Base-by-base conservation (phyloP, 805 yeast genomes). In the Wickerhamiella kurtzmanii region DNA sequence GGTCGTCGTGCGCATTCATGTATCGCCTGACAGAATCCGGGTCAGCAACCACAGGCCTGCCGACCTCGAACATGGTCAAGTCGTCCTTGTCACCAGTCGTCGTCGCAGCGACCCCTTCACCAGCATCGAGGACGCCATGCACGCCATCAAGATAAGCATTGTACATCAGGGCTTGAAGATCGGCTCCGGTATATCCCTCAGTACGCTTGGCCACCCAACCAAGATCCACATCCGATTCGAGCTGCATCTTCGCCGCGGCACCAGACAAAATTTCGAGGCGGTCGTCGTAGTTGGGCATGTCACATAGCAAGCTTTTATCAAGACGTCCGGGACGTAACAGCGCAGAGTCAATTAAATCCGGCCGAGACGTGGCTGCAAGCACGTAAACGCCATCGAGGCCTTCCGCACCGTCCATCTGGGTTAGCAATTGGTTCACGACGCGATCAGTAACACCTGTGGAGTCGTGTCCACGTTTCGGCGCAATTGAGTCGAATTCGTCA, bases 351-450 rank as follows among this genome's bases (percentile, higher is more conserved):
- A 92, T 88, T 55, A 92, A 71, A 59, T 92, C 98, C 0, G 98
- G 98, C 56, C 98, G 73, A 56, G 92, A 80, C 0, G 97, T 92
- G 1, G 97, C 98, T 0, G 97, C 97, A 21, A 92, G 69, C 0
- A 92, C 95, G 60, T 92, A 89, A 2, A 92, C 97, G 2, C 97
- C 96, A 57, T 88, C 96, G 22, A 88, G 69, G 0, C 97, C 96
- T 63, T 92, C 97, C 0, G 97, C 97, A 67, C 98, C 98, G 64
- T 92, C 98, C 95, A 92, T 88, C 61, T 92, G 96, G 0, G 98
- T 92, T 57, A 92, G 73, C 77, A 92, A 76, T 61, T 92, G 98
- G 64, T 92, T 92, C 21, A 92, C 98, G 37, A 92, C 96, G 56
- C 98, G 74, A 62, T 92, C 98, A 2, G 97, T 92, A 3, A 92